A percentile compares a stretch with the other conserved stretches of the same genome.
These are phyloP conservation scores for Ganoderma sinense DNA, from an alignment of 1,284 basidiomycete species.

Conservation along the genomic window DNA sequence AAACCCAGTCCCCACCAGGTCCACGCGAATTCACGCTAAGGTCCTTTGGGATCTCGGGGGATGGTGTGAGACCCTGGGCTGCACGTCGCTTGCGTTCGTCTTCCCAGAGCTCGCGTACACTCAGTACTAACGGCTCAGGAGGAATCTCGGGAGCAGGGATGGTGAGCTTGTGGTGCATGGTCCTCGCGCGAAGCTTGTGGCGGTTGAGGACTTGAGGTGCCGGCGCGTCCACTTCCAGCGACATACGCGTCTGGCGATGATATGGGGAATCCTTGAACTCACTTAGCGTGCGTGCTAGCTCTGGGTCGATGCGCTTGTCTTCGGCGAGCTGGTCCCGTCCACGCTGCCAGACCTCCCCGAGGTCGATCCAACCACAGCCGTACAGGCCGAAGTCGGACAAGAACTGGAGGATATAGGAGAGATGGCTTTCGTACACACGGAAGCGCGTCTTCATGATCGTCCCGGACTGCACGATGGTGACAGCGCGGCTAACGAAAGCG, in stretches of 20 bases:
- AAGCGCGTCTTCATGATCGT: constrained; percentile 83
- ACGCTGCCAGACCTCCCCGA: constrained; percentile 66
- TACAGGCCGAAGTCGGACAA: constrained; percentile 96
- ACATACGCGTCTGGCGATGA: constrained; percentile 74
- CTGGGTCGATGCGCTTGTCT: constrained; percentile 12
- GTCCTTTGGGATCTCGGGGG: constrained; percentile 73
- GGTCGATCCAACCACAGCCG: constrained; percentile 91
- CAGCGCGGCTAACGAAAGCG: constrained; percentile 68
- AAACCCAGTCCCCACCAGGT: constrained; percentile 68
- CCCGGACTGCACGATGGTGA: constrained; percentile 82
- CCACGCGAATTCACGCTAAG: constrained; percentile 65
- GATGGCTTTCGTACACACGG: constrained; percentile 89
- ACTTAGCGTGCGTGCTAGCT: constrained; percentile 1
- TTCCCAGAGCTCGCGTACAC: constrained; percentile 94
- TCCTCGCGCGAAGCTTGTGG: constrained; percentile 66
- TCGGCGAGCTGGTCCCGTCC: constrained; percentile 41
- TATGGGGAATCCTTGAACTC: constrained; percentile 57
- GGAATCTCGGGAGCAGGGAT: constrained; percentile 61
- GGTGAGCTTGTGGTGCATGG: constrained; percentile 78
- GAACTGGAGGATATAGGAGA: constrained; percentile 91
- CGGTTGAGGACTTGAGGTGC: constrained; percentile 91
- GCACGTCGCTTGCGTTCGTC: constrained; percentile 84
- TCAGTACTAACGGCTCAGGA: constrained; percentile 83
- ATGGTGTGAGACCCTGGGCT: constrained; percentile 70
- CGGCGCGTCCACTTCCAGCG: constrained; percentile 86